Base-by-base conservation (phyloP, 1,284 basidiomycete species). In the Tranzscheliella williamsii region DNA sequence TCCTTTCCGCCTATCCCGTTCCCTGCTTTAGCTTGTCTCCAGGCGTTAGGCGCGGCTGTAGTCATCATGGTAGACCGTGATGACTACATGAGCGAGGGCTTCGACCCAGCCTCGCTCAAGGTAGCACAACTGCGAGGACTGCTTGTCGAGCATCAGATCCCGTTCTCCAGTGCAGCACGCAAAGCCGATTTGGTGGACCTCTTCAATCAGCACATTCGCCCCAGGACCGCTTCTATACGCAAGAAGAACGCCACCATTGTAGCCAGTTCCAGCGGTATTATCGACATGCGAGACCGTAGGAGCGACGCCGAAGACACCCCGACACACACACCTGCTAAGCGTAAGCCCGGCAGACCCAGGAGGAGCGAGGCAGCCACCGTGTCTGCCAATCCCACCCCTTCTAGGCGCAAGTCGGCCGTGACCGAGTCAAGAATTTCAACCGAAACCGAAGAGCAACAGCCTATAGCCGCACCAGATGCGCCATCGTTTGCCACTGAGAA, bases 151-250 rank as follows among this genome's bases (percentile, higher is more conserved):
- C 90, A 97, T 79, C 85, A 87, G 56, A 81, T 94, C 69, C 81
- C 82, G 24, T 90, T 87, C 78, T 85, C 88, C 5, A 84, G 86
- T 3, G 85, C 85, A 1, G 87, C 89, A 69, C 90, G 89, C 57
- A 97, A 97, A 79, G 82, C 86, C 5, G 91, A 90, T 68, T 84
- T 97, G 20, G 84, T 96, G 9, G 81, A 85, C 30, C 80, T 87
- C 4, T 97, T 92, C 79, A 85, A 90, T 51, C 82, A 84, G 45
- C 81, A 63, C 49, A 37, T 73, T 52, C 29, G 58, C 46, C 36
- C 67, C 65, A 21, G 61, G 46, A 27, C 42, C 13, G 45, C 52
- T 1, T 41, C 30, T 6, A 37, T 68, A 2, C 55, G 63, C 37
- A 85, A 84, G 75, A 86, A 84, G 62, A 85, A 89, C 57, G 81